Percentiles rank a stretch among this genome's conserved stretches.
Conservation (phyloP, 2,329 filamentous ascomycete species). For the Emmonsiellopsis sp. region DNA sequence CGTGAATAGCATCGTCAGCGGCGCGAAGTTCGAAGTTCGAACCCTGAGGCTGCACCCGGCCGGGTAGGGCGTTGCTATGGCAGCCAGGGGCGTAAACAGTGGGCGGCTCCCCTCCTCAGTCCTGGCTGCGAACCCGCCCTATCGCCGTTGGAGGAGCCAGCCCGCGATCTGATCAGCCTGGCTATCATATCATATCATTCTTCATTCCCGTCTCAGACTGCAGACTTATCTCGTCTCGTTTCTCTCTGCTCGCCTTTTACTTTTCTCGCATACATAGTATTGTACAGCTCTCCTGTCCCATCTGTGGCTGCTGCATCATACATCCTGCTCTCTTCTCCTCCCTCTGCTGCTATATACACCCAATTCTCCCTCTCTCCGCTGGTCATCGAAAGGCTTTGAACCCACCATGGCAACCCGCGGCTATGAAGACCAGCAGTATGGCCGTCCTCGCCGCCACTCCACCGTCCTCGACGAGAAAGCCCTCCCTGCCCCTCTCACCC, state of each 20-base stretch:
- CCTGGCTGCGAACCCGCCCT: constrained; percentile 12
- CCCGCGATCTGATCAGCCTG: neutral
- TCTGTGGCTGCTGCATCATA: constrained; percentile 2
- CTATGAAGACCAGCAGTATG: constrained; percentile 25
- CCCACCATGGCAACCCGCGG: constrained; percentile 10
- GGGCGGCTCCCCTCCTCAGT: constrained; percentile 9
- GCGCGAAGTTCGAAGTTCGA: neutral
- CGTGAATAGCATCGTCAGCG: neutral
- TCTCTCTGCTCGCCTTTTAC: neutral
- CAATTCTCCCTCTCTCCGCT: neutral
- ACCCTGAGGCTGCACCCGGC: too few species aligned
- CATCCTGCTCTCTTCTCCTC: constrained; percentile 13
- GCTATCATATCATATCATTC: neutral
- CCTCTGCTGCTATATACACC: neutral
- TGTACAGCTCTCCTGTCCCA: neutral
- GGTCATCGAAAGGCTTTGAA: neutral
- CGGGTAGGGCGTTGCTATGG: constrained; percentile 25
- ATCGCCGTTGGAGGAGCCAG: too few species aligned
- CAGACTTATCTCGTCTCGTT: neutral
- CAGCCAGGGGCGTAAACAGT: constrained; percentile 26
- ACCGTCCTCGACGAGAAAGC: constrained; percentile 30
- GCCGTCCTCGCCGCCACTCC: constrained; percentile 50
- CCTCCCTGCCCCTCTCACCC: constrained; percentile 31
- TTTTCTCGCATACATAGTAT: neutral
- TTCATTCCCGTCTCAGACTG: neutral